A percentile compares a stretch with the other conserved stretches of the same genome.
Evolutionary conservation across 208 protist genomes (phyloP).

Genomic region (Crithidia fasciculata): DNA sequence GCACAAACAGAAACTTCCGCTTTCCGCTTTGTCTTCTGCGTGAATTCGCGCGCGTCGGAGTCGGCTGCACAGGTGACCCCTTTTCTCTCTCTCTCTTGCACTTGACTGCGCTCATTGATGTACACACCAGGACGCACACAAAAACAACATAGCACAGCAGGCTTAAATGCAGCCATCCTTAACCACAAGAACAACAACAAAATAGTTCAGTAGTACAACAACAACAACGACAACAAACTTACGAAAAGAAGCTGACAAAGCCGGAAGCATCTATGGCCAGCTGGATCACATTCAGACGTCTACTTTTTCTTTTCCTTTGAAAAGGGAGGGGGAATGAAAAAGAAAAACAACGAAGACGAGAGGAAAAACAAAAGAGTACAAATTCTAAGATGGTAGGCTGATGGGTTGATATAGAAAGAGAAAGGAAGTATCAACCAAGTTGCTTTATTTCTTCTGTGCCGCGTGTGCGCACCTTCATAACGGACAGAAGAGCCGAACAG

Average conservation of each 20-base stretch:
- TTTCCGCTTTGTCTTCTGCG: too few relatives aligned
- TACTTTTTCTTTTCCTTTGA: not conserved
- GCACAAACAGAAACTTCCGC: too few relatives aligned
- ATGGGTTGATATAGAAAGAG: not conserved
- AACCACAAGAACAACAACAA: constrained; percentile 10
- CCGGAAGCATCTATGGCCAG: too few relatives aligned
- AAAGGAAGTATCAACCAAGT: not conserved
- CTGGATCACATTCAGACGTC: too few relatives aligned
- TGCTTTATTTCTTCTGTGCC: not conserved
- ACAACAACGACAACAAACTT: constrained; percentile 2
- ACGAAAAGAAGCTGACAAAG: not conserved
- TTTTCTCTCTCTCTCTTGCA: too few relatives aligned
- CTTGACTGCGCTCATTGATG: not conserved
- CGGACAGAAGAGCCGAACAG: too few relatives aligned
- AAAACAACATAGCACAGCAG: not conserved
- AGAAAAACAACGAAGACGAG: not conserved
- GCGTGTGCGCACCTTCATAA: not conserved
- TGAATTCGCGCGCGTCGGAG: too few relatives aligned
- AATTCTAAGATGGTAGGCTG: not conserved
- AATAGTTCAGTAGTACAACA: constrained; percentile 17
- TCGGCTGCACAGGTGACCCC: too few relatives aligned
- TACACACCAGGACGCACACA: not conserved
- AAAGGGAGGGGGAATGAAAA: not conserved
- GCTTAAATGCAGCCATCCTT: not conserved
- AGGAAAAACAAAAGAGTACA: not conserved